Evolutionary conservation across 768 basidiomycete species (phyloP).

Genomic region (Kockovaella imperatae): DNA sequence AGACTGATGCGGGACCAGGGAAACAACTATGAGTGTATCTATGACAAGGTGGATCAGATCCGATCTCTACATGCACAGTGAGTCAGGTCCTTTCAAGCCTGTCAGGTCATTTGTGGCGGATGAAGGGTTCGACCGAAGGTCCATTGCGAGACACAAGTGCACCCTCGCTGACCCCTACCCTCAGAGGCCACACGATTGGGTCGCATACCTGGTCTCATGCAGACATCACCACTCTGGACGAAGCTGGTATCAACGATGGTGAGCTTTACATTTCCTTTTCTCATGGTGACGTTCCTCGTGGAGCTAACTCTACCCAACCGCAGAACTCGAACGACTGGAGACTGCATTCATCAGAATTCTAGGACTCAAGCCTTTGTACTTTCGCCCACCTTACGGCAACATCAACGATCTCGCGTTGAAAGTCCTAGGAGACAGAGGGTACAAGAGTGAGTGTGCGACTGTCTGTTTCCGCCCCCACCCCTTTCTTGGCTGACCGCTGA

Average conservation of each 20-base stretch:
- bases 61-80: constrained; percentile 25
- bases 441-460: constrained; percentile 42
- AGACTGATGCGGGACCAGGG: constrained; percentile 16
- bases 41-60: constrained; percentile 35
- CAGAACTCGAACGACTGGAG: constrained; percentile 37
- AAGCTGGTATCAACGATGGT: constrained; percentile 28
- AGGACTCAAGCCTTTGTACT: constrained; percentile 39
- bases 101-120: background rate
- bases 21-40: constrained; percentile 44
- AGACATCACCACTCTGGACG: constrained; percentile 32
- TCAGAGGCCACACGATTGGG: constrained; percentile 39
- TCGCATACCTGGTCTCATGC: constrained; percentile 43
- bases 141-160: background rate
- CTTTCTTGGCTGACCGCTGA: background rate
- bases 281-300: background rate
- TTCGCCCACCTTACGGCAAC: constrained; percentile 42
- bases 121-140: background rate
- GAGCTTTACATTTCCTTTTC: constrained; percentile 2
- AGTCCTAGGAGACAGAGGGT: constrained; percentile 35
- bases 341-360: constrained; percentile 42
- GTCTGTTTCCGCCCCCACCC: background rate
- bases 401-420: constrained; percentile 39
- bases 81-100: constrained; percentile 1
- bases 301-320: background rate
- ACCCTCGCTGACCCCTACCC: background rate